Evolutionary conservation across 768 basidiomycete species (phyloP).

Genomic region (Boletus tomentosulus): DNA sequence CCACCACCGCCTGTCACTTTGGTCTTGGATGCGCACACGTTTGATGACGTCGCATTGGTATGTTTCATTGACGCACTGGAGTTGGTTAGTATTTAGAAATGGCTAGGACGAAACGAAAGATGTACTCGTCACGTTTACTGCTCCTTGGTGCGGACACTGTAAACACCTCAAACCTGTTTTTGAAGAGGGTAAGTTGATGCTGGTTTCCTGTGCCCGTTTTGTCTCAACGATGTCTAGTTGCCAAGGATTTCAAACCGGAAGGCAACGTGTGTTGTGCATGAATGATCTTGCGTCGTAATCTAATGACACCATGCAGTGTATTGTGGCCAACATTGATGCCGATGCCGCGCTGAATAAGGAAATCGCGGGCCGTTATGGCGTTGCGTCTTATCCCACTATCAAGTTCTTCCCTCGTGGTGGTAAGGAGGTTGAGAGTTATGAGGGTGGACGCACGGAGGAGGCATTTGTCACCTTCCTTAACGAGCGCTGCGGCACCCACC

Average conservation of each 20-base stretch:
- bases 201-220: not conserved
- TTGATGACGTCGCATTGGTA: constrained; percentile 71
- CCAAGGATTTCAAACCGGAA: constrained; percentile 74
- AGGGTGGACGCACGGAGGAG: constrained; percentile 64
- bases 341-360: constrained; percentile 78
- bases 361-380: constrained; percentile 65
- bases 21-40: constrained; percentile 66
- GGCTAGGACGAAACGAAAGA: constrained; percentile 65
- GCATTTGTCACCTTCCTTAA: constrained; percentile 81
- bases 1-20: constrained; percentile 72
- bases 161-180: constrained; percentile 85
- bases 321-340: constrained; percentile 89
- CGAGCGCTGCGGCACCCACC: constrained; percentile 80
- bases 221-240: constrained; percentile 45
- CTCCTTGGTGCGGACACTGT: constrained; percentile 94
- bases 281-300: not conserved
- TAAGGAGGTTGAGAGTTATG: constrained; percentile 63
- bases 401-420: constrained; percentile 85
- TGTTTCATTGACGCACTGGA: constrained; percentile 15
- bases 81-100: not conserved
- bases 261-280: constrained; percentile 47
- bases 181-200: constrained; percentile 54
- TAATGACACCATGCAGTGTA: constrained; percentile 49
- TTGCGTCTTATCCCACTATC: constrained; percentile 87
- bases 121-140: constrained; percentile 82